Evolutionary conservation across 768 basidiomycete genomes (phyloP), one percentile per base, ranked within the genome.

Genomic region (Hygrocybe punicea): DNA sequence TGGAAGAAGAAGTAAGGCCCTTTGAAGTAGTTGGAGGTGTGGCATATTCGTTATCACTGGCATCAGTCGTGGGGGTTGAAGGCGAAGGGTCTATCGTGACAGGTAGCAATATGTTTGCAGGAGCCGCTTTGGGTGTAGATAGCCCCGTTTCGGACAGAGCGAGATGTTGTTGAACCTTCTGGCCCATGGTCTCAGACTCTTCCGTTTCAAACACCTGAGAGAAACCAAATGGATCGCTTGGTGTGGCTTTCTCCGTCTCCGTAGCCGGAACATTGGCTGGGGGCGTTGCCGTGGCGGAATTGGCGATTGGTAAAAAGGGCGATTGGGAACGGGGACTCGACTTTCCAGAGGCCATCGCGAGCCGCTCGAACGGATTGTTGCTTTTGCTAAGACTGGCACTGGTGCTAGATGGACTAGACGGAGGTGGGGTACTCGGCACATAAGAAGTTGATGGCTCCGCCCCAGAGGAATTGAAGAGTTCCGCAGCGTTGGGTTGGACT

Each of bases 311-410:
- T 51, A 80, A 67, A 68, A 86, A 86, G 1, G 86, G 85, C 0
- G 86, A 86, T 58, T 81, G 79, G 1, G 85, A 78, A 34, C 81
- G 81, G 51, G 77, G 76, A 14, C 67, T 70, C 14, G 74, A 67
- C 33, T 69, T 69, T 47, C 73, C 78, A 23, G 75, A 71, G 36
- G 78, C 69, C 74, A 79, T 77, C 1, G 77, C 76, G 29, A 94
- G 69, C 46, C 87, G 77, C 58, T 91, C 93, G 65, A 98, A 98
- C 3, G 94, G 95, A 69, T 98, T 98, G 65, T 88, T 96, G 65
- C 90, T 93, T 76, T 90, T 90, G 55, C 72, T 69, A 13, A 58
- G 2, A 24, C 11, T 35, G 3, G 17, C 10, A 45, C 69, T 68
- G 19, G 84, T 79, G 36, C 73, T 63, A 7, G 76, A 70, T 6